Conservation (phyloP, 177 flowering plant genomes). For the Telopea speciosissima region DNA sequence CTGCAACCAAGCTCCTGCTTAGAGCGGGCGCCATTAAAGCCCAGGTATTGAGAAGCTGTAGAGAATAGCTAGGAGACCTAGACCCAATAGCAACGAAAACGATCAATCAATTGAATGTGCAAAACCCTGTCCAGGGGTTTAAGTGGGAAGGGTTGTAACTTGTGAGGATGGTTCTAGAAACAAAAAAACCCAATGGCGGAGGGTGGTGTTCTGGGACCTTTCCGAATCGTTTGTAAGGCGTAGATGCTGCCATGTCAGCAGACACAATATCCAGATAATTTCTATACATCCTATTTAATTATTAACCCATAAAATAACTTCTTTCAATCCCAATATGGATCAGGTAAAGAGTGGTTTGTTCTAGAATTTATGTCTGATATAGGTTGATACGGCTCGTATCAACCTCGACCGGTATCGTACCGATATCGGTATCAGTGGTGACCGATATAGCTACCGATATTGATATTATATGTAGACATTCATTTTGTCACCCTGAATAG, state of each 20-base stretch:
- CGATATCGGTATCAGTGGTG: too few species aligned
- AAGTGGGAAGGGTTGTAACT: neutral
- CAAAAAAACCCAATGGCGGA: neutral
- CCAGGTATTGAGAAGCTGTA: neutral
- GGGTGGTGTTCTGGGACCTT: conserved; percentile 9
- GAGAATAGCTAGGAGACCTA: neutral
- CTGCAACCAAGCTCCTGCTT: conserved; percentile 45
- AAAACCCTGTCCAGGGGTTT: conserved; percentile 26
- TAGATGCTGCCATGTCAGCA: conserved; percentile 43
- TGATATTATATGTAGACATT: too few species aligned
- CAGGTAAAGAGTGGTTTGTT: too few species aligned
- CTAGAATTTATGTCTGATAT: too few species aligned
- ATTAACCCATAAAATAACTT: too few species aligned
- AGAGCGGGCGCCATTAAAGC: conserved; percentile 60
- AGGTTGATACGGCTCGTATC: too few species aligned
- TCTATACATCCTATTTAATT: too few species aligned
- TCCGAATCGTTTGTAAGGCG: conserved; percentile 29
- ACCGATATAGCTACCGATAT: too few species aligned
- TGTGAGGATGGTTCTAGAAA: conserved; percentile 38
- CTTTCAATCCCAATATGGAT: too few species aligned
- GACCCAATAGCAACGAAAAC: neutral
- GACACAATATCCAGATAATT: conserved; percentile 4
- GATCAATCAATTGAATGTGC: neutral
- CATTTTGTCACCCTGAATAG: too few species aligned
- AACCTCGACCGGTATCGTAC: too few species aligned